A percentile compares a stretch with the other conserved stretches of the same genome.
phyloP scores from a whole-genome alignment of 129 eudicot genomes.

The Glebionis coronaria region DNA sequence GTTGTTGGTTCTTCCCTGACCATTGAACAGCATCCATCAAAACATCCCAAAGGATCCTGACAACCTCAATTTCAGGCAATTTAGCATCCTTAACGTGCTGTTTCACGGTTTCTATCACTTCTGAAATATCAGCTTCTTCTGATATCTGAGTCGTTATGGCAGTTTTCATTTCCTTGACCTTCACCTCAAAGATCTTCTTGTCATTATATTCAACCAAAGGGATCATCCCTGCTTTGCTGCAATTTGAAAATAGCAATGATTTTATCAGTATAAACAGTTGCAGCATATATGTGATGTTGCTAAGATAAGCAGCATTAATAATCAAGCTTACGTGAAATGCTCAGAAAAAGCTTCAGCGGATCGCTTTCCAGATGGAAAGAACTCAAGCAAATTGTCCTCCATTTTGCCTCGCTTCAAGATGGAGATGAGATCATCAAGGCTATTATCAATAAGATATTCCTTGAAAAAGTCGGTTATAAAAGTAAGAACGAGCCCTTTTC shows the following conservation, averaged over 20 bases:
- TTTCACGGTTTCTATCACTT: conserved; percentile 89
- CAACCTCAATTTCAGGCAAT: conserved; percentile 86
- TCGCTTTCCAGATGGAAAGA: conserved; percentile 83
- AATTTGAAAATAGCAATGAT: neutral
- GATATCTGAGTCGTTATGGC: conserved; percentile 82
- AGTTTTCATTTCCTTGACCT: conserved; percentile 93
- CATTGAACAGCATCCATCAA: conserved; percentile 99
- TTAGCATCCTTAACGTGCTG: conserved; percentile 95
- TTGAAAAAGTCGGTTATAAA: conserved; percentile 91
- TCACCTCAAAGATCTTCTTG: conserved; percentile 92
- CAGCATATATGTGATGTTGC: neutral
- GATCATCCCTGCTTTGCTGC: conserved; percentile 83
- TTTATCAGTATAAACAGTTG: neutral
- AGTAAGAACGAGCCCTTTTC: conserved; percentile 88
- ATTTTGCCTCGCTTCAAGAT: conserved; percentile 89
- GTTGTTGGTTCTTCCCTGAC: conserved; percentile 99
- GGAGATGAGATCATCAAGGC: conserved; percentile 90
- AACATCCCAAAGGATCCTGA: conserved; percentile 90
- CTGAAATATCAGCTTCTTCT: conserved; percentile 81
- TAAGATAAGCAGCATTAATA: neutral
- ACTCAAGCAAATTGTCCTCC: conserved; percentile 88
- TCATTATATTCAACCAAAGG: conserved; percentile 81
- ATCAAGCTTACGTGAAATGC: conserved; percentile 81
- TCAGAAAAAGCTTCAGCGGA: conserved; percentile 94
- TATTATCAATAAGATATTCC: conserved; percentile 95